Base-by-base conservation (phyloP, 2,329 filamentous ascomycete genomes). In the Phyllosticta paracitricarpa region DNA sequence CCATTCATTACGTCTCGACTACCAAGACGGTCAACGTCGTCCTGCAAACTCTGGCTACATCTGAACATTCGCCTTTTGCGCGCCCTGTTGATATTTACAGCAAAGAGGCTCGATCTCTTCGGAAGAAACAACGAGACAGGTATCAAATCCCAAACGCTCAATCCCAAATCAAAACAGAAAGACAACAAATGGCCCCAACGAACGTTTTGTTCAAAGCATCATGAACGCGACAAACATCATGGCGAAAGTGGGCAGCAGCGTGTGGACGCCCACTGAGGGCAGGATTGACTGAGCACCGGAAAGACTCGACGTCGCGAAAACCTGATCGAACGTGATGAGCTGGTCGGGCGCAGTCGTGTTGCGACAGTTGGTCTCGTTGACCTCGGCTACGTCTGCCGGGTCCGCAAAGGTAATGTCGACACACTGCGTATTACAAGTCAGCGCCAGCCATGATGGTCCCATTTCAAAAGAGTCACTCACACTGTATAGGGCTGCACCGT, bases 371-470 rank as follows among this genome's bases (percentile, higher is more conserved):
- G 84, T 81, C 63, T 81, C 78, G 71, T 89, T 96, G 66, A 97
- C 89, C 66, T 87, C 79, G 61, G 78, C 79, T 57, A 96, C 85
- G 71, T 96, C 88, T 68, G 84, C 78, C 25, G 89, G 89, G 1
- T 91, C 89, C 56, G 87, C 89, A 68, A 97, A 95, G 55, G 88
- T 93, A 69, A 97, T 95, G 71, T 97, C 93, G 67, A 95, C 92
- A 72, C 94, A 97, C 91, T 96, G n/a, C 55, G 14, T 17, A n/a
- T n/a, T 25, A 14, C 35, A 28, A 14, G 52, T 59, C 52, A 59
- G 58, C 19, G 4, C n/a, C 14, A 2, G 19, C 17, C 30, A 3
- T n/a, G 14, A 10, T 9, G 30, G 19, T 26, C 14, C 14, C 30
- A 35, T 26, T 7, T 28, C 14, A 30, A 14, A 59, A 25, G 22